phyloP scores from a whole-genome alignment of 2,329 filamentous ascomycete species.

The Calonectria multiphialidica region DNA sequence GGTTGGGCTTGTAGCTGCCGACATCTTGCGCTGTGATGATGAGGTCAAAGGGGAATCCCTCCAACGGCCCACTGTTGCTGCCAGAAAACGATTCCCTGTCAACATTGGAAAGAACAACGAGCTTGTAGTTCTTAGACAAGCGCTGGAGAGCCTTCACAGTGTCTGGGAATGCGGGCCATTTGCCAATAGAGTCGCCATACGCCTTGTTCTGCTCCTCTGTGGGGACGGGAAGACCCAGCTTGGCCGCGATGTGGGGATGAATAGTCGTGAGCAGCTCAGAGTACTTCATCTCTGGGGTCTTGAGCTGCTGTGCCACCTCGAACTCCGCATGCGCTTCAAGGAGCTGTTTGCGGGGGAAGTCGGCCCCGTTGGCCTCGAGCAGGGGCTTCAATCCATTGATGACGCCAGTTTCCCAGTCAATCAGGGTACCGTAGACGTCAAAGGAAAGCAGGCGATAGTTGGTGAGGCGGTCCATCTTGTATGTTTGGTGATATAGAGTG shows the following conservation, averaged over 20 bases:
- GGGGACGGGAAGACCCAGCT: slow-evolving; percentile 53
- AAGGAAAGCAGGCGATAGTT: slow-evolving; percentile 69
- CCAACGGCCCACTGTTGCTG: slow-evolving; percentile 59
- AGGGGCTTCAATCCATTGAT: slow-evolving; percentile 64
- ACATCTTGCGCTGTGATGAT: slow-evolving; percentile 79
- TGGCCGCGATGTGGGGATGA: slow-evolving; percentile 60
- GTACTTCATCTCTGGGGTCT: slow-evolving; percentile 71
- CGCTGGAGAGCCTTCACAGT: slow-evolving; percentile 65
- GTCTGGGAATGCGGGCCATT: slow-evolving; percentile 72
- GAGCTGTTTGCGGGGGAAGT: slow-evolving; percentile 52
- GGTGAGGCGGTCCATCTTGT: slow-evolving; percentile 34
- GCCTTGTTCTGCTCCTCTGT: slow-evolving; percentile 54
- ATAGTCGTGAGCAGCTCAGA: slow-evolving; percentile 65
- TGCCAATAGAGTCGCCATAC: slow-evolving; percentile 65
- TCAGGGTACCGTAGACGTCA: slow-evolving; percentile 84
- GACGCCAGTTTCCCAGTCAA: slow-evolving; percentile 82
- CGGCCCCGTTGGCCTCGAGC: slow-evolving; percentile 48
- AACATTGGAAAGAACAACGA: slow-evolving; percentile 70
- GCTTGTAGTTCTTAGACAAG: slow-evolving; percentile 65
- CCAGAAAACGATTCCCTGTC: slow-evolving; percentile 63
- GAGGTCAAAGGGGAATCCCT: slow-evolving; percentile 66
- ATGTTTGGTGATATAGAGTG: not conserved
- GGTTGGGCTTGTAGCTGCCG: slow-evolving; percentile 77
- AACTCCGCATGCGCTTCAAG: slow-evolving; percentile 56
- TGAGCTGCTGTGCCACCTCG: slow-evolving; percentile 64